Base-by-base conservation (phyloP, 768 basidiomycete genomes). In the Leucosporidium scottii region DNA sequence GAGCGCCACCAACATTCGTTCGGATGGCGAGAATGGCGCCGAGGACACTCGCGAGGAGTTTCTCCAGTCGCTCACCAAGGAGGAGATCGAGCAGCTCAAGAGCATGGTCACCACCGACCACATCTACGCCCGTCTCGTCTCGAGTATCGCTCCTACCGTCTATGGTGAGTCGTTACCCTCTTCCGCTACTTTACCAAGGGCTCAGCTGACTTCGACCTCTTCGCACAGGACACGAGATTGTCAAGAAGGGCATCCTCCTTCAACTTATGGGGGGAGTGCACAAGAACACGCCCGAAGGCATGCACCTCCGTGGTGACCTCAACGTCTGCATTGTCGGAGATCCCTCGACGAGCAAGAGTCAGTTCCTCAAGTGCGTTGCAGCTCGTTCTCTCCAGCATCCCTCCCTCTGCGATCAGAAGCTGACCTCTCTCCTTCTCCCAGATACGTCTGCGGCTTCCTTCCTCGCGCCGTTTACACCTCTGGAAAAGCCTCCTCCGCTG, bases 211-310 rank as follows among this genome's bases (percentile, higher is more conserved):
- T 15, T 20, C 8, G 30, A 20, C 12, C 54, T n/a, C 12, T 23
- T 49, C 23, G 55, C 28, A 48, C 44, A 80, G 80, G 96, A 1
- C 96, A 98, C 76, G 96, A 99, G 76, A 93, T 97, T 60, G 93
- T 98, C 74, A 98, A 99, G 82, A 99, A 99, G 77, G 96, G 96
- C 18, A 82, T 99, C 44, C 80, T 98, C 28, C 81, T 99, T 23
- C 96, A 98, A 76, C 84, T 99, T 30, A 94, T 99, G 92, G 93
- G 96, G 28, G 96, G 96, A 28, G 94, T 98, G 6, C 94, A 98
- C 80, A 99, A 99, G 78, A 86, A 92, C 77, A 98, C 94, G 1
- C 81, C 83, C 0, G 96, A 98, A 78, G 96, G 96, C 47, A 98
- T 98, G 86, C 86, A 98, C 78, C 83, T 98, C n/a, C 87, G 96